Percentiles rank a stretch among this genome's conserved stretches.
Evolutionary conservation across 495 filamentous ascomycete genomes (phyloP).

Genomic region (Penicillium arizonense): DNA sequence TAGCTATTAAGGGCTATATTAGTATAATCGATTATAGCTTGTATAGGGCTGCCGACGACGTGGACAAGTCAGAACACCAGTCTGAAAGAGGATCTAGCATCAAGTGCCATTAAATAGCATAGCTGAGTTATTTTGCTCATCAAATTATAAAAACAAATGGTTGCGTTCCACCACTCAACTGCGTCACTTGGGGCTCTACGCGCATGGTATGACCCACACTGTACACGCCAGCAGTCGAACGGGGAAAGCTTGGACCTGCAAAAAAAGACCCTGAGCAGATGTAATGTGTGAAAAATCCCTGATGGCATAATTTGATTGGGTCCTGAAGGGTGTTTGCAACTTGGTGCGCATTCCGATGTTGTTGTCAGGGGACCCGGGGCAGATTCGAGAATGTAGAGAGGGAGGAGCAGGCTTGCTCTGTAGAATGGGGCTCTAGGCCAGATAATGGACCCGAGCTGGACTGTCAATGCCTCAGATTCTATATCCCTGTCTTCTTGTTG

Average conservation of each 20-base stretch:
- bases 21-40: background rate
- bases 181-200: conserved; percentile 7
- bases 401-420: background rate
- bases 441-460: background rate
- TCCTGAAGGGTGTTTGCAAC: background rate
- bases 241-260: background rate
- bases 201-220: conserved; percentile 18
- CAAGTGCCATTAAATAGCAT: conserved; percentile 18
- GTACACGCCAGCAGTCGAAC: conserved; percentile 10
- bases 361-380: conserved; percentile 23
- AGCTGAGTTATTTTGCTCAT: conserved; percentile 12
- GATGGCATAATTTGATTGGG: conserved; percentile 14
- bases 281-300: background rate
- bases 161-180: background rate
- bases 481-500: background rate
- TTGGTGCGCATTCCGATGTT: conserved; percentile 19
- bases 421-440: background rate
- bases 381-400: conserved; percentile 19
- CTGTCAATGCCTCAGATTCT: background rate
- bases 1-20: conserved; percentile 4
- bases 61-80: background rate
- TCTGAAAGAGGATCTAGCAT: background rate
- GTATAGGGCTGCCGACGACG: background rate
- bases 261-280: background rate
- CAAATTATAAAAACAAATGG: conserved; percentile 20